A percentile compares a stretch with the other conserved stretches of the same genome.
These are phyloP conservation scores for Xylariomycetidae sp. DNA, from an alignment of 2,329 filamentous ascomycete species.

Conservation along the genomic window DNA sequence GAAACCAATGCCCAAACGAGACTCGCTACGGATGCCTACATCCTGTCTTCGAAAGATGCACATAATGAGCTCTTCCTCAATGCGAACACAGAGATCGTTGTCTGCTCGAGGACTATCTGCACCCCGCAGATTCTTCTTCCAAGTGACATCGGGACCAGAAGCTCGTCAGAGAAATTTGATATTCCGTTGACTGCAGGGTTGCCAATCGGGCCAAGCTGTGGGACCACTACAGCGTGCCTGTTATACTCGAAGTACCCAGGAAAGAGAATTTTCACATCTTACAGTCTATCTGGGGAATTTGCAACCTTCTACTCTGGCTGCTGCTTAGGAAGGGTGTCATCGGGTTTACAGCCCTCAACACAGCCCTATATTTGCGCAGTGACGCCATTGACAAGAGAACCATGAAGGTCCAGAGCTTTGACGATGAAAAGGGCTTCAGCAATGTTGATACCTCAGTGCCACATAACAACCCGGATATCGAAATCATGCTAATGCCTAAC, in stretches of 20 bases:
- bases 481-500: constrained; percentile 10
- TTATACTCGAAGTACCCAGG: constrained; percentile 21
- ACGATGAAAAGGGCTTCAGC: constrained; percentile 1
- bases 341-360: constrained; percentile 11
- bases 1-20: constrained; percentile 14
- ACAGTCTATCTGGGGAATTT: constrained; percentile 17
- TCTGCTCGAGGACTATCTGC: constrained; percentile 24
- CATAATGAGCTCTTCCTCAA: constrained; percentile 15
- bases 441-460: constrained; percentile 1
- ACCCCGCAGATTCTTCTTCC: constrained; percentile 28
- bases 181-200: constrained; percentile 21
- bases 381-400: constrained; percentile 22
- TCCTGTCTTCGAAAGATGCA: constrained; percentile 8
- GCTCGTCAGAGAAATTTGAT: constrained; percentile 11
- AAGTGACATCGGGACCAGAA: constrained; percentile 27
- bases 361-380: constrained; percentile 20
- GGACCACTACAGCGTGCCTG: constrained; percentile 24
- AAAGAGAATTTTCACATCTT: constrained; percentile 19
- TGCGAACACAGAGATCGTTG: constrained; percentile 25
- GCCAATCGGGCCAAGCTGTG: constrained; percentile 16
- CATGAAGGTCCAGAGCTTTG: constrained; percentile 13
- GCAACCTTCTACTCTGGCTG: constrained; percentile 24
- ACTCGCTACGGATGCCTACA: constrained; percentile 20
- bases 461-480: constrained; percentile 9
- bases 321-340: constrained; percentile 24